Base-by-base conservation (phyloP, 2,329 filamentous ascomycete genomes). In the Rhynchosporium secalis region DNA sequence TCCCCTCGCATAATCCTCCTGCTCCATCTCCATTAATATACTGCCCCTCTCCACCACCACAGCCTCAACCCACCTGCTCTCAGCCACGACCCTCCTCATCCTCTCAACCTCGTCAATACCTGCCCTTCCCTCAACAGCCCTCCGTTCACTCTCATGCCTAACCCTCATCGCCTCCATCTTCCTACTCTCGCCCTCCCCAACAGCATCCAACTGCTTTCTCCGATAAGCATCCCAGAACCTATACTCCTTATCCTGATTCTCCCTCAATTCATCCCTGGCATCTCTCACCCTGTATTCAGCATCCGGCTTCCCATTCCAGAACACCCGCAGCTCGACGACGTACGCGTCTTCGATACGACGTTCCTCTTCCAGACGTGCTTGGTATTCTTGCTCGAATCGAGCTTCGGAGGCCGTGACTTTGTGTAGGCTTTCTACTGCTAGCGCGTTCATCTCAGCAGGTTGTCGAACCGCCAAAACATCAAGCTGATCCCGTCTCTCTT, bases 61-160 rank as follows among this genome's bases (percentile, higher is more conserved):
- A 47, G 76, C 75, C 41, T 74, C 72, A 29, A 79, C 71, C 83
- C 83, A 86, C 61, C 72, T 75, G 61, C 75, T 71, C 74, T 85
- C 81, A 0, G 79, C 80, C 6, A 66, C 67, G 54, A 75, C 74
- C 56, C 74, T 76, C 58, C 68, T 73, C 40, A 58, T 65, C 57
- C 78, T 72, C 13, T 75, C 76, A 3, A 65, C 67, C 49, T 71
- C 68, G 40, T 67, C 62, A 41, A 66, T 64, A 46, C 64, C 60
- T 4, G 55, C 58, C 68, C 72, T 58, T 71, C 75, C 76, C 74
- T 79, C 77, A 55, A 80, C 67, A 71, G 82, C 80, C 56, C 76
- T 59, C 66, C 72, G 12, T 79, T 76, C 73, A 72, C 82, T 79
- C 0, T 76, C 78, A 0, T 71, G 70, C 60, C 76, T 76, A 36